These are phyloP conservation scores for Lipomyces orientalis DNA, from an alignment of 805 yeast species.

Conservation along the genomic window DNA sequence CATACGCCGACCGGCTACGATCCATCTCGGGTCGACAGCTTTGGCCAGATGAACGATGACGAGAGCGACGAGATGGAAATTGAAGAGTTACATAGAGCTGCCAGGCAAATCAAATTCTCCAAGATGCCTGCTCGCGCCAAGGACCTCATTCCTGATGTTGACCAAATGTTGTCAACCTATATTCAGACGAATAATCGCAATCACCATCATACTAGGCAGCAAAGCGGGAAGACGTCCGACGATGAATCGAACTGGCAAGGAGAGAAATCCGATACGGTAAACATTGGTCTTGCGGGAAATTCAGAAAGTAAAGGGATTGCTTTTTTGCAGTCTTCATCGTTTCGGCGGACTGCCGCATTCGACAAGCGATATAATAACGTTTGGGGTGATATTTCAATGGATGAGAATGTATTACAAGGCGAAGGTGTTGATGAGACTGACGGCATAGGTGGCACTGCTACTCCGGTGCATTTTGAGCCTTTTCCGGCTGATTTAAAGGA, in stretches of 20 bases:
- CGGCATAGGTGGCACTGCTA: background rate
- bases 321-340: conserved; percentile 33
- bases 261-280: conserved; percentile 8
- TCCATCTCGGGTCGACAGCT: background rate
- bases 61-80: conserved; percentile 50
- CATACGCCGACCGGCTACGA: background rate
- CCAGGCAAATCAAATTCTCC: conserved; percentile 43
- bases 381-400: conserved; percentile 33
- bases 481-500: background rate
- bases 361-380: conserved; percentile 19
- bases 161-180: conserved; percentile 30
- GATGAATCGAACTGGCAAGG: conserved; percentile 15
- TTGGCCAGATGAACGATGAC: conserved; percentile 10
- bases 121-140: conserved; percentile 37
- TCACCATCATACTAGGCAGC: conserved; percentile 3
- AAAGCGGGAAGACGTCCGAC: conserved; percentile 6
- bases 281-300: conserved; percentile 35
- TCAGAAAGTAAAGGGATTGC: conserved; percentile 30
- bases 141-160: conserved; percentile 26
- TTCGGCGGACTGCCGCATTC: conserved; percentile 24
- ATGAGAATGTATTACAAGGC: conserved; percentile 8
- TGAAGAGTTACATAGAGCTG: conserved; percentile 49
- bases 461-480: background rate
- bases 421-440: conserved; percentile 15
- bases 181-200: conserved; percentile 21